These are phyloP conservation scores for Viridothelium virens DNA, from an alignment of 495 filamentous ascomycete species.

Conservation along the genomic window DNA sequence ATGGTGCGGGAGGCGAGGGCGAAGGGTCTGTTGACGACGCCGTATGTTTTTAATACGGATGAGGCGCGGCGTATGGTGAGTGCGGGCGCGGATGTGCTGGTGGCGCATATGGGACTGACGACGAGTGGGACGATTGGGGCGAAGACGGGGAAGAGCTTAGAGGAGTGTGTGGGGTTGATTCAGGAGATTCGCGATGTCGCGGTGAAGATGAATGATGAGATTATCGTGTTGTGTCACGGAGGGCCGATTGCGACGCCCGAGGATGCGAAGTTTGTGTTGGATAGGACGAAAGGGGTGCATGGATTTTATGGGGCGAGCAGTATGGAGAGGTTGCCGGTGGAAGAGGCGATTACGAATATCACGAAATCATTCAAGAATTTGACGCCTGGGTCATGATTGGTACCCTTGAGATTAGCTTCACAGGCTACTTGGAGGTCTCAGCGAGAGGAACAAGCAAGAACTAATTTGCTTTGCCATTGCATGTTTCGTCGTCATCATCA, in stretches of 20 bases:
- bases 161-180: constrained; percentile 51
- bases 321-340: constrained; percentile 64
- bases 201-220: constrained; percentile 43
- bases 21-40: constrained; percentile 56
- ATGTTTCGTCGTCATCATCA: background rate
- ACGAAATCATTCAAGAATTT: constrained; percentile 50
- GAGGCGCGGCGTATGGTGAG: constrained; percentile 53
- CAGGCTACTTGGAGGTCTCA: background rate
- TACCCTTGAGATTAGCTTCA: background rate
- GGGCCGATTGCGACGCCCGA: constrained; percentile 55
- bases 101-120: constrained; percentile 63
- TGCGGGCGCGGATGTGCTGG: constrained; percentile 59
- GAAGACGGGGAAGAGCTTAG: constrained; percentile 50
- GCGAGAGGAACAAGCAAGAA: background rate
- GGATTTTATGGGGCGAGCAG: constrained; percentile 65
- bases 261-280: constrained; percentile 57
- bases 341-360: constrained; percentile 55
- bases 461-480: background rate
- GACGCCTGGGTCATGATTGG: background rate
- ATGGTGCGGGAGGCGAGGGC: constrained; percentile 51
- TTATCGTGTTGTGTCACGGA: constrained; percentile 63
- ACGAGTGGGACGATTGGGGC: constrained; percentile 58
- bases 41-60: constrained; percentile 57
- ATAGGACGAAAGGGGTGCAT: constrained; percentile 52
- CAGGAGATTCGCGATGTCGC: constrained; percentile 58